These are phyloP conservation scores for Calonectria naviculata DNA, from an alignment of 2,329 filamentous ascomycete genomes.

Conservation along the genomic window DNA sequence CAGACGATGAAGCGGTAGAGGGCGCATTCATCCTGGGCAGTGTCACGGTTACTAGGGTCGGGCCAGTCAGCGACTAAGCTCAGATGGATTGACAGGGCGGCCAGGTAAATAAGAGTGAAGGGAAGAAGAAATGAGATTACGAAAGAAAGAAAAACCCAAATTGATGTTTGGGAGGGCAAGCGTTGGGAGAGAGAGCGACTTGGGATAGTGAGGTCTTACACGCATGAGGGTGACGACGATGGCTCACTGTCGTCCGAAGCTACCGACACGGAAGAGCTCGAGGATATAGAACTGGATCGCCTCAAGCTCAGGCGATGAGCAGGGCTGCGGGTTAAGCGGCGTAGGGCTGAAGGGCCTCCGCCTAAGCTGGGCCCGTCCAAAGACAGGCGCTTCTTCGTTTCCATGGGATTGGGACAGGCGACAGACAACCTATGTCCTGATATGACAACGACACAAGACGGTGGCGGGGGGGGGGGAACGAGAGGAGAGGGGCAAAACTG, in stretches of 20 bases:
- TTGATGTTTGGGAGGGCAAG: background rate
- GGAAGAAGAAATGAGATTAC: background rate
- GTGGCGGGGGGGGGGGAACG: background rate
- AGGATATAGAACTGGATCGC: constrained; percentile 45
- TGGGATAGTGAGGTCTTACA: constrained; percentile 43
- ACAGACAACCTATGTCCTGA: background rate
- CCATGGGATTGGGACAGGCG: constrained; percentile 36
- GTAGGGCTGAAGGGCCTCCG: constrained; percentile 45
- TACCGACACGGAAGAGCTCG: constrained; percentile 38
- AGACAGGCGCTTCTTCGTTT: constrained; percentile 44
- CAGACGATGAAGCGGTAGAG: constrained; percentile 67
- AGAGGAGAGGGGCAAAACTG: constrained; percentile 15
- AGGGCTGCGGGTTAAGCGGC: constrained; percentile 45
- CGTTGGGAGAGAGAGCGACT: background rate
- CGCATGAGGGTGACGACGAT: constrained; percentile 41
- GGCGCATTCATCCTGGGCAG: constrained; percentile 60
- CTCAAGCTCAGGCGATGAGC: constrained; percentile 46
- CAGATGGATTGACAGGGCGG: background rate
- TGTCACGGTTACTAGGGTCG: constrained; percentile 54
- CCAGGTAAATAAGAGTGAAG: background rate
- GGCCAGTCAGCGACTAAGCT: constrained; percentile 23
- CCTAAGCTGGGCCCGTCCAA: constrained; percentile 41
- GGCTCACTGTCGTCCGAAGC: constrained; percentile 36
- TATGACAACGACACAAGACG: background rate
- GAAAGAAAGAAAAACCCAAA: too few species aligned